Evolutionary conservation across 176 grass and related monocot species (phyloP), one percentile per base, ranked within the genome.

Genomic region (Pharus latifolius): DNA sequence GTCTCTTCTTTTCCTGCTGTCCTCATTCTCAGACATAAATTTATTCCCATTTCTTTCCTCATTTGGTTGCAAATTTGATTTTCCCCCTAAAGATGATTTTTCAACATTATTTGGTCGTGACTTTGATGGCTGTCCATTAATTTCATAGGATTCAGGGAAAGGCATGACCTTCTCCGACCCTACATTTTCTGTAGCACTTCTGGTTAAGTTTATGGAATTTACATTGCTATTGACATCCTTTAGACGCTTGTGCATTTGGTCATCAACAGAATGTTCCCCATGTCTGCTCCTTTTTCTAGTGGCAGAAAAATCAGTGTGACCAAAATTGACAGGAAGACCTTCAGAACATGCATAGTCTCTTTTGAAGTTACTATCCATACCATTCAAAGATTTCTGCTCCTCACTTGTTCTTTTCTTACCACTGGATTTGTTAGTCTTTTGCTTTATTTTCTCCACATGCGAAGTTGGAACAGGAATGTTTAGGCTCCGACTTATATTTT

Each of bases 31-130:
- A 69, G 78, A 42, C 53, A 78, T 63, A 84, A 82, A 73, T 42
- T 62, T 80, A 44, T 83, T 83, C 66, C 71, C 88, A 77, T 84
- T 91, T 65, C 75, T 80, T 73, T 83, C 78, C 38, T 67, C 79
- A 24, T 81, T 79, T 71, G n/a, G 77, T 57, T 69, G 78, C 76
- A 53, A 78, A 67, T 73, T 49, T 67, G 78, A 82, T 65, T 90
- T 90, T 11, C 82, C 77, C 56, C 32, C 69, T 68, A 37, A 29
- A 38, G 77, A 77, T 44, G 88, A 90, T 53, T 78, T 92, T 43
- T 90, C 78, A 63, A 69, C 49, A 79, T 78, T 79, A 69, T 63
- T 54, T 55, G 60, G 88, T 65, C 67, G 63, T 23, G 65, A 85
- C 34, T 40, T 47, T 56, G 49, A 79, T 72, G 51, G 75, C 53